Evolutionary conservation across 371 early-diverging fungal genomes (phyloP), one percentile per base, ranked within the genome.

Genomic region (Gilbertella persicaria): DNA sequence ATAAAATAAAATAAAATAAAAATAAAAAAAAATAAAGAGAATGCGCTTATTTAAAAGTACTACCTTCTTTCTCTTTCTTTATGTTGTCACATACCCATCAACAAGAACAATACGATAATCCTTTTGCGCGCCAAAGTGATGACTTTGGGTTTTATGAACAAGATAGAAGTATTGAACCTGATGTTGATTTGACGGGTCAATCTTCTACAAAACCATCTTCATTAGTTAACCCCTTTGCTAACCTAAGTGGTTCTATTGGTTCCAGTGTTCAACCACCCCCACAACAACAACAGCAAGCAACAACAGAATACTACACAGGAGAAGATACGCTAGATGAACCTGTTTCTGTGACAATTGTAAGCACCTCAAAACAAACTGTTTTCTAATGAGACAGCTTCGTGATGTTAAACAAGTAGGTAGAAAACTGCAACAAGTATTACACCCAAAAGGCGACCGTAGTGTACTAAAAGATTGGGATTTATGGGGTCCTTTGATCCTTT

Each of bases 401-500:
- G 94, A 94, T 62, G 67, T 92, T n/a, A 71, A 72, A 19, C 82
- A 84, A 61, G 86, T 92, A 39, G 79, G 83, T 58, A 74, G 67
- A 23, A 94, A 92, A 57, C 64, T 91, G 40, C 62, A 75, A 56
- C 88, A 86, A 67, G 93, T 94, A 24, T 68, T 92, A 21, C 58
- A 85, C 36, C 92, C 94, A 19, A 78, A 79, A 37, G 84, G 79
- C 16, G 66, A 75, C 55, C 69, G 80, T 44, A 83, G 86, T 59
- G 78, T 89, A 28, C 73, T 94, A 57, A 75, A 79, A 61, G 93
- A 94, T 51, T 94, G 95, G 94, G 96, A 96, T 72, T 74, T 95
- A 23, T 97, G 97, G 97, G 97, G 97, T 4, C 97, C 97, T 17
- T 78, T 97, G 42, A 72, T 97, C 45, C 79, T 97, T 57, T 95